A percentile compares a stretch with the other conserved stretches of the same genome.
Evolutionary conservation across 768 basidiomycete species (phyloP).

Genomic region (Amanita pallidorosea): DNA sequence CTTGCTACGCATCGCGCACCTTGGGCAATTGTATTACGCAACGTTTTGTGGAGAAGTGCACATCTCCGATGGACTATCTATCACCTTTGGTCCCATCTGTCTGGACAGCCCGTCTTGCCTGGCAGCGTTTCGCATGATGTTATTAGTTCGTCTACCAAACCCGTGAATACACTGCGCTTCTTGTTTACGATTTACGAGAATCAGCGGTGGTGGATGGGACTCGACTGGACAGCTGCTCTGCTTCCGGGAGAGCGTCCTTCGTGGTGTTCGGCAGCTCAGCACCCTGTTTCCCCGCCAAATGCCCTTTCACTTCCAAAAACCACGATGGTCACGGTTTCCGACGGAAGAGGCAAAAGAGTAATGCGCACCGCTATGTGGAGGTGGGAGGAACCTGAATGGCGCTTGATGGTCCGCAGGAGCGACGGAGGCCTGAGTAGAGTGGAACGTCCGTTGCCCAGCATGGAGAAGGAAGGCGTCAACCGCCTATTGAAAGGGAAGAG

Average conservation of each 20-base stretch:
- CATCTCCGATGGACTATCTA: conserved; percentile 59
- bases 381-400: conserved; percentile 92
- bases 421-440: conserved; percentile 40
- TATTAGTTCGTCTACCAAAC: conserved; percentile 21
- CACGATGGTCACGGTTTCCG: conserved; percentile 44
- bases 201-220: conserved; percentile 96
- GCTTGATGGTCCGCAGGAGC: conserved; percentile 56
- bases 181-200: conserved; percentile 90
- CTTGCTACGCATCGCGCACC: conserved; percentile 57
- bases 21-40: conserved; percentile 47
- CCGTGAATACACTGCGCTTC: conserved; percentile 50
- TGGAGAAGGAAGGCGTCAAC: conserved; percentile 33
- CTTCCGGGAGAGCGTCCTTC: conserved; percentile 85
- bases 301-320: conserved; percentile 57
- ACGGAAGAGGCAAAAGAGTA: conserved; percentile 35
- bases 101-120: conserved; percentile 31
- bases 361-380: conserved; percentile 75
- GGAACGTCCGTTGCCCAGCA: conserved; percentile 47
- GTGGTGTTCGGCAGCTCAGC: conserved; percentile 58
- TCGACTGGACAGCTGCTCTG: conserved; percentile 92
- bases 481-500: conserved; percentile 40
- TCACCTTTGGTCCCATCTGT: conserved; percentile 36
- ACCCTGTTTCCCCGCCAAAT: conserved; percentile 59
- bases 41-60: conserved; percentile 51
- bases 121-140: conserved; percentile 29